Conservation (phyloP, 2,329 filamentous ascomycete genomes). For the Penicillium sp. region DNA sequence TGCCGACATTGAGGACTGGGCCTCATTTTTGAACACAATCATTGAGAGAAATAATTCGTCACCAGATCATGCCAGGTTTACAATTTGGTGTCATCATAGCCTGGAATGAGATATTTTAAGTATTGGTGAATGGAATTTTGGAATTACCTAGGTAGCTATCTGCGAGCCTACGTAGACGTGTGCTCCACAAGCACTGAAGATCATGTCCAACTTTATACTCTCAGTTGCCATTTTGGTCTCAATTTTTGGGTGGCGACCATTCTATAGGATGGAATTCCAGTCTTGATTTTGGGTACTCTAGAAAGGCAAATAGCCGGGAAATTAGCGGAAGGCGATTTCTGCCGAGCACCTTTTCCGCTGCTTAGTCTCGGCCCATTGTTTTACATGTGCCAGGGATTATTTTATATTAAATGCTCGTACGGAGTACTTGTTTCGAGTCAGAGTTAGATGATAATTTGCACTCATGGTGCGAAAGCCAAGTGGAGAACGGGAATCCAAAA, state of each 20-base stretch:
- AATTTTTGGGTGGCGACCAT: background rate
- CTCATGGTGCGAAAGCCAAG: background rate
- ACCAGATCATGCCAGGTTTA: background rate
- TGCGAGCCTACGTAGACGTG: background rate
- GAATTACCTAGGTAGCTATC: no score
- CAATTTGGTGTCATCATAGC: background rate
- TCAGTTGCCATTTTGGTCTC: background rate
- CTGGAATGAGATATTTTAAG: background rate
- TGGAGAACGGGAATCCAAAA: background rate
- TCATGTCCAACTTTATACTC: background rate
- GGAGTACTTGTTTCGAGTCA: background rate
- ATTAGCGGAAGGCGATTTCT: no score
- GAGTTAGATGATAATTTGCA: background rate
- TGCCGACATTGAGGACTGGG: no score
- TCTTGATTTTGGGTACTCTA: no score
- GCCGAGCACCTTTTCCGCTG: no score
- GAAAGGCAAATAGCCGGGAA: no score
- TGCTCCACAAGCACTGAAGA: background rate
- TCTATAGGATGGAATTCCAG: background rate
- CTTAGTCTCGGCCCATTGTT: no score
- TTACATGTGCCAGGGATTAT: no score
- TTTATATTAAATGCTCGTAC: no score
- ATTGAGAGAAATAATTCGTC: no score
- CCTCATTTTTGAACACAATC: no score
- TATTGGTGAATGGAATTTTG: background rate